Evolutionary conservation across 2,329 filamentous ascomycete species (phyloP), one percentile per base, ranked within the genome.

Genomic region (Chalaropsis ovoidea): DNA sequence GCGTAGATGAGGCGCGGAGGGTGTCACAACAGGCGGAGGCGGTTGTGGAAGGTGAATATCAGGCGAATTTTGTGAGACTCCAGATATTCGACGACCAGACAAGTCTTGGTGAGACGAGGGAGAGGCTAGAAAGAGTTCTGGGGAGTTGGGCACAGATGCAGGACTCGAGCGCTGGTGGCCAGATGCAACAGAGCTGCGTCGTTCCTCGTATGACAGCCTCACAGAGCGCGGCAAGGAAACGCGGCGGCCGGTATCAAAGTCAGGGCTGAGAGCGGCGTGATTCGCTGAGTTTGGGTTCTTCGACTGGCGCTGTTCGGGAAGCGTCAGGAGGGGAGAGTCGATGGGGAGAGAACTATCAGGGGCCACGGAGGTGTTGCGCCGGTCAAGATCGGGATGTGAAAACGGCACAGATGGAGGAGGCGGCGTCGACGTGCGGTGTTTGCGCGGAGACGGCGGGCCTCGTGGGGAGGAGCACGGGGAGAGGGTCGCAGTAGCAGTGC

Each of bases 191-290:
- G 43, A 60, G n/a, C 27, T 42, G 2, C 62, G 61, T 69, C 79
- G 79, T 64, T 76, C 77, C 75, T 84, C 81, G 77, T 80, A 78
- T 3, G 81, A 83, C 54, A 79, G 76, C 54, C 80, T 79, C 41
- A 84, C 72, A 22, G 81, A 82, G 13, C 72, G 74, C n/a, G 82
- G 82, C 15, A 84, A 74, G 70, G 80, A 82, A 66, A 82, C 75
- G 62, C 80, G 78, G 66, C 76, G 76, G 58, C 81, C 78, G 61
- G 45, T 62, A 10, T n/a, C 31, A 17, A 75, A 76, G 66, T 83
- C 81, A 63, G 83, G 73, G 62, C 81, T 80, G 31, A 82, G 73
- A 68, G 80, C 83, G n/a, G 76, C 74, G 11, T 79, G 76, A 15
- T 76, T 41, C 19, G 62, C 54, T 6, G 35, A 63, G 7, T 74